A percentile compares a stretch with the other conserved stretches of the same genome.
These are phyloP conservation scores for Globisporangium yorkense DNA, from an alignment of 352 stramenopile genomes.

Conservation along the genomic window DNA sequence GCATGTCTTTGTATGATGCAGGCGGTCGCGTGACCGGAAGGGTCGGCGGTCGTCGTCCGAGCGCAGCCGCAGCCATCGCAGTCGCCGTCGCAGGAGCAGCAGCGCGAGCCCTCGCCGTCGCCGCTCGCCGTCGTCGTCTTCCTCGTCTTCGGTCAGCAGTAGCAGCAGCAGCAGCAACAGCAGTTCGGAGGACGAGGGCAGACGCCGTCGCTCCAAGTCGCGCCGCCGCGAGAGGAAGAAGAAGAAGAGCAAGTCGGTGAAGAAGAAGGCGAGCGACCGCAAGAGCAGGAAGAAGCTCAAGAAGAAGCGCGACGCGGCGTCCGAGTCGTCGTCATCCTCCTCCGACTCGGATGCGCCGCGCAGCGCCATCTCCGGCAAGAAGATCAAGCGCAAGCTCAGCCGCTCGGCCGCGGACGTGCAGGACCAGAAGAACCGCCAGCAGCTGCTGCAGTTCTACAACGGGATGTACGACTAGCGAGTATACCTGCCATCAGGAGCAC, in stretches of 20 bases:
- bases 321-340: constrained; percentile 16
- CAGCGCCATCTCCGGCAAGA: constrained; percentile 82
- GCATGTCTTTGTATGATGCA: neutral
- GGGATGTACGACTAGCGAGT: constrained; percentile 67
- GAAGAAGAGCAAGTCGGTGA: constrained; percentile 25
- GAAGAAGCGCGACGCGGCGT: constrained; percentile 14
- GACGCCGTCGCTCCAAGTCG: neutral
- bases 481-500: neutral
- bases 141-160: constrained; percentile 2
- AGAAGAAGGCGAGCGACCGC: constrained; percentile 25
- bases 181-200: neutral
- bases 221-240: constrained; percentile 13
- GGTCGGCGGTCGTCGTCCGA: neutral
- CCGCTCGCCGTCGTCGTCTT: constrained; percentile 9
- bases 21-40: constrained; percentile 17
- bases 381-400: constrained; percentile 79
- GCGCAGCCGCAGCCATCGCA: neutral
- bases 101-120: neutral
- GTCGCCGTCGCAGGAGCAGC: neutral
- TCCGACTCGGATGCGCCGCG: constrained; percentile 58
- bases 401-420: constrained; percentile 51
- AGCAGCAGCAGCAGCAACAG: neutral
- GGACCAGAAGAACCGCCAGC: constrained; percentile 64
- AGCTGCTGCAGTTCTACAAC: constrained; percentile 86
- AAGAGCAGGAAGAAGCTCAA: constrained; percentile 34